Percentiles rank a stretch among this genome's conserved stretches.
phyloP scores from a whole-genome alignment of 2,329 filamentous ascomycete genomes.

The Fusarium caatingaense region DNA sequence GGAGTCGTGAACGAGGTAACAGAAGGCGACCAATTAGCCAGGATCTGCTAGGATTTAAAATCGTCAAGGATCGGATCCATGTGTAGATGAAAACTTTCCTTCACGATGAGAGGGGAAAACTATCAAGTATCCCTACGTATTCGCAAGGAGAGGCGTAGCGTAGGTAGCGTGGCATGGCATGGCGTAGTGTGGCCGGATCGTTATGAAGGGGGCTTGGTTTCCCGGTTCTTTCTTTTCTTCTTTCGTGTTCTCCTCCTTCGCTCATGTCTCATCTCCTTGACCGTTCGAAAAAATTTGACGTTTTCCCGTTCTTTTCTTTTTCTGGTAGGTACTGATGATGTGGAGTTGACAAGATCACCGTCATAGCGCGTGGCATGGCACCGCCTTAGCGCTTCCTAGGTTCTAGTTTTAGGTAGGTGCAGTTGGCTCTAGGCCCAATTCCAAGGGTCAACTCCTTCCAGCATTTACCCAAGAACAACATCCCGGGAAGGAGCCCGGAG shows the following conservation, averaged over 20 bases:
- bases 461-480: constrained; percentile 4
- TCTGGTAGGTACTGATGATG: constrained; percentile 5
- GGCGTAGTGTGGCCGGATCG: neutral
- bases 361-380: constrained; percentile 2
- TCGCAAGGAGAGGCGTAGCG: neutral
- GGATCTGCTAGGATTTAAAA: neutral
- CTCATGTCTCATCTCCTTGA: constrained; percentile 23
- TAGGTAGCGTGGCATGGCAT: neutral
- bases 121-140: neutral
- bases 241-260: constrained; percentile 23
- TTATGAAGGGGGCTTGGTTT: neutral
- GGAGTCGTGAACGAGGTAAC: neutral
- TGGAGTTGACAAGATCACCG: constrained; percentile 33
- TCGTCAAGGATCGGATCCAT: neutral
- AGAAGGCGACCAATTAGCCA: constrained; percentile 2
- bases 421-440: neutral
- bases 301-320: constrained; percentile 19
- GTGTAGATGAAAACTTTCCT: constrained; percentile 12
- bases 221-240: constrained; percentile 11
- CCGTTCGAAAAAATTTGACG: constrained; percentile 15
- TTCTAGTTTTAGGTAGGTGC: neutral
- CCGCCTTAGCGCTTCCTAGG: neutral
- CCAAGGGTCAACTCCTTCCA: neutral
- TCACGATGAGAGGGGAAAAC: constrained; percentile 2
- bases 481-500: constrained; percentile 21